A percentile compares a stretch with the other conserved stretches of the same genome.
phyloP scores from a whole-genome alignment of 1,284 basidiomycete species.

The Ceratobasidium theobromae region DNA sequence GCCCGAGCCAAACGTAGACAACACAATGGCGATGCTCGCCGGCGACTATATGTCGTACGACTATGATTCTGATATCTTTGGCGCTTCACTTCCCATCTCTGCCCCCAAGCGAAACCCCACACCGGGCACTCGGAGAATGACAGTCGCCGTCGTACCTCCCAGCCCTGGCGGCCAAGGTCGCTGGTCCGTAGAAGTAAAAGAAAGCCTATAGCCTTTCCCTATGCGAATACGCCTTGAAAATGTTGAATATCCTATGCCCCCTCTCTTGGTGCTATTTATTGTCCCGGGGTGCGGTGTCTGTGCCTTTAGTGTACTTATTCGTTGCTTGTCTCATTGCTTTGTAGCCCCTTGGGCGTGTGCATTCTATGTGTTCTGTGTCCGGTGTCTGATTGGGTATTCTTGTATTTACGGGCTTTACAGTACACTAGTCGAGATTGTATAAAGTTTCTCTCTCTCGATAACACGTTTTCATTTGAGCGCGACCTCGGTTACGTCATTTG shows the following conservation, averaged over 20 bases:
- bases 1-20: constrained; percentile 19
- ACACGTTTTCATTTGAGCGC: not conserved
- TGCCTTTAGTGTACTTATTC: too few species aligned
- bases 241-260: too few species aligned
- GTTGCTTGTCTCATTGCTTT: not conserved
- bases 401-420: not conserved
- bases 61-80: constrained; percentile 19
- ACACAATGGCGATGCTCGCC: constrained; percentile 14
- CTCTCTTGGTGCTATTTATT: too few species aligned
- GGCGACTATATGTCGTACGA: constrained; percentile 24
- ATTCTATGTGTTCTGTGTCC: not conserved
- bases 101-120: not conserved
- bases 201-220: constrained; percentile 11
- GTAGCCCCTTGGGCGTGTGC: not conserved
- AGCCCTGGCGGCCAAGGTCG: constrained; percentile 13
- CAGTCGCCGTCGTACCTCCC: constrained; percentile 9
- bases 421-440: constrained; percentile 17
- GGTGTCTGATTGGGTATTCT: too few species aligned
- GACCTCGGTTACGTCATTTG: too few species aligned
- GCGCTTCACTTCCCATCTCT: not conserved
- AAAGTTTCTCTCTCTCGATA: not conserved
- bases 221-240: too few species aligned
- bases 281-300: too few species aligned
- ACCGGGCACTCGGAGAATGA: constrained; percentile 4
- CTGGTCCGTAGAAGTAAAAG: constrained; percentile 28